phyloP scores from a whole-genome alignment of 2,329 filamentous ascomycete genomes.

The Sordariomycetes sp. region DNA sequence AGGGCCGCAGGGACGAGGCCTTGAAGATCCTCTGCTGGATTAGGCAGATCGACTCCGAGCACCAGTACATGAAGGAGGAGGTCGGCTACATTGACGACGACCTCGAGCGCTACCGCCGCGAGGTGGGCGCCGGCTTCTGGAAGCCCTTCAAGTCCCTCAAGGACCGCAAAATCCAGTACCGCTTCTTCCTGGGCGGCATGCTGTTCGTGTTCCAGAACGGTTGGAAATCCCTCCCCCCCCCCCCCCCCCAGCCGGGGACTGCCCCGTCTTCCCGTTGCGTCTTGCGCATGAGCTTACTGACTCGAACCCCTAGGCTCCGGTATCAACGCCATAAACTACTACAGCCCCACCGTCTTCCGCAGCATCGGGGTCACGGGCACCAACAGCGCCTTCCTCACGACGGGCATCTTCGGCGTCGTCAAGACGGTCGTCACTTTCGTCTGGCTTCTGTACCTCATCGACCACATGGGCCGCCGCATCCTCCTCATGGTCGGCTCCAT shows the following conservation, averaged over 20 bases:
- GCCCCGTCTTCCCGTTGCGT: background rate
- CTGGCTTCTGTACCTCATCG: conserved; percentile 29
- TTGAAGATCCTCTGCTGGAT: conserved; percentile 2
- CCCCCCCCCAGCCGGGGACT: too few species aligned
- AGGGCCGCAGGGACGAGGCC: conserved; percentile 1
- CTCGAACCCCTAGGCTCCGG: conserved; percentile 34
- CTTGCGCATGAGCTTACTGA: background rate
- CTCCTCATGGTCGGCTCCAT: conserved; percentile 12
- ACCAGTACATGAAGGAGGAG: conserved; percentile 3
- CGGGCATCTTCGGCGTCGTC: conserved; percentile 65
- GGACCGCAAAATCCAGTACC: background rate
- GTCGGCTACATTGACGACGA: conserved; percentile 1
- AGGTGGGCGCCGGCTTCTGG: conserved; percentile 1
- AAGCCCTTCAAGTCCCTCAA: conserved; percentile 1
- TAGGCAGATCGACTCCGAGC: background rate
- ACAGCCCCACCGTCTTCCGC: conserved; percentile 48
- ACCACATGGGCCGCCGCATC: conserved; percentile 28
- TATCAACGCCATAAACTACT: conserved; percentile 73
- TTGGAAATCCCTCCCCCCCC: background rate
- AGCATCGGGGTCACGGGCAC: conserved; percentile 31
- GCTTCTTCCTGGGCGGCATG: conserved; percentile 4
- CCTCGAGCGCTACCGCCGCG: conserved; percentile 1
- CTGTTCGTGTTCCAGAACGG: conserved; percentile 69
- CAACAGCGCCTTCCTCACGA: conserved; percentile 39
- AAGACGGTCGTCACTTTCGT: conserved; percentile 46